A percentile compares a stretch with the other conserved stretches of the same genome.
phyloP scores from a whole-genome alignment of 208 protist species.

The Leishmania martiniquensis region DNA sequence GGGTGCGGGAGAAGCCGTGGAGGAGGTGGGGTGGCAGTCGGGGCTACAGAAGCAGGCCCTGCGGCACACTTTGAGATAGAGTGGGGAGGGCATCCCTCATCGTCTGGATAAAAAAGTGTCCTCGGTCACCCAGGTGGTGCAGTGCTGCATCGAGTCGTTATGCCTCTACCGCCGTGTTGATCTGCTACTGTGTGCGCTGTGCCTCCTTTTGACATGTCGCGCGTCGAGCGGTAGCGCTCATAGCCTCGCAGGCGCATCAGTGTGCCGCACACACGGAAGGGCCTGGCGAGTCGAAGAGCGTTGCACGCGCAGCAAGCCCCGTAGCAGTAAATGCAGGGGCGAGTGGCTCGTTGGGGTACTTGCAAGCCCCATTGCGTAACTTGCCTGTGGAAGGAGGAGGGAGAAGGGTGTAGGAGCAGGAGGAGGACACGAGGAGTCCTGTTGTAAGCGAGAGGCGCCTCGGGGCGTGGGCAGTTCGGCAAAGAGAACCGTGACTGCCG shows the following conservation, averaged over 20 bases:
- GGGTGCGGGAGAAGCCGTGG: slow-evolving; percentile 87
- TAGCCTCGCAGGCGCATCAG: background rate
- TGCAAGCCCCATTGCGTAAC: background rate
- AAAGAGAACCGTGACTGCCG: too few species aligned
- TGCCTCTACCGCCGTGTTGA: slow-evolving; percentile 2
- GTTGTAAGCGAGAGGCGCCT: background rate
- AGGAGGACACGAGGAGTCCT: background rate
- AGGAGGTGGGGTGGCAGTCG: background rate
- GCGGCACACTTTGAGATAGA: too few species aligned
- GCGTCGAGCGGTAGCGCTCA: background rate
- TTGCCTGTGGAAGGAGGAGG: background rate
- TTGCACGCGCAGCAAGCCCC: background rate
- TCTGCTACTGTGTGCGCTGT: background rate
- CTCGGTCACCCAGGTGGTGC: background rate
- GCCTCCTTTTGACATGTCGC: background rate
- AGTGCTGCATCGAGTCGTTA: background rate
- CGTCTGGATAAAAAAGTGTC: slow-evolving; percentile 18
- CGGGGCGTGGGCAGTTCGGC: too few species aligned
- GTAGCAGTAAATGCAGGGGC: background rate
- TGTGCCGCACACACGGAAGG: background rate
- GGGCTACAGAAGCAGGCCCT: background rate
- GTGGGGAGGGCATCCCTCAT: background rate
- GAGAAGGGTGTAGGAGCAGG: background rate
- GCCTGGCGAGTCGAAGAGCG: background rate
- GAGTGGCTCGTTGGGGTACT: background rate